Evolutionary conservation across 2,329 filamentous ascomycete genomes (phyloP).

Genomic region (Epichloe festucae): DNA sequence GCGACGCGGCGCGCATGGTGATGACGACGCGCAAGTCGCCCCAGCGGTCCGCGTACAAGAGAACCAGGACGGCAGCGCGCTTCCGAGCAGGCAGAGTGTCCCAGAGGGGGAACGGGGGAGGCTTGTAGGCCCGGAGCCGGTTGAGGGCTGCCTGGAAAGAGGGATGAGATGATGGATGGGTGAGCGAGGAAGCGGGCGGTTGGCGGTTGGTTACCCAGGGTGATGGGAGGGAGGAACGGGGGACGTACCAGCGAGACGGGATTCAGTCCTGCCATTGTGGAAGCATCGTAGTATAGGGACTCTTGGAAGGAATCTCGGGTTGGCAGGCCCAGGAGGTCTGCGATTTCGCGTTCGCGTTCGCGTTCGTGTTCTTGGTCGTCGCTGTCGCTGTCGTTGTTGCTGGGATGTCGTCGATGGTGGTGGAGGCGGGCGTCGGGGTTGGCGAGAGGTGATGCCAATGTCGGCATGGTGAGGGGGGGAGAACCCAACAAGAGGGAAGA

Average conservation of each 20-base stretch:
- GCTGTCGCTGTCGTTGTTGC: constrained; percentile 1
- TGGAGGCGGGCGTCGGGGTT: not conserved
- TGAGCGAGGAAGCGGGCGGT: not conserved
- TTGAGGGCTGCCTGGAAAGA: constrained; percentile 40
- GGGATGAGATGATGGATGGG: too few relatives aligned
- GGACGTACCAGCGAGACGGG: constrained; percentile 37
- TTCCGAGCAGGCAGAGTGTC: constrained; percentile 47
- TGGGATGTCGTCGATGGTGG: not conserved
- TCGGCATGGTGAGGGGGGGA: too few relatives aligned
- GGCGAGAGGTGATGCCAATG: not conserved
- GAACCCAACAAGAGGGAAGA: too few relatives aligned
- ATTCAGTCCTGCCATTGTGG: constrained; percentile 44
- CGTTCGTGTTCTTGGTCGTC: not conserved
- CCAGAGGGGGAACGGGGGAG: constrained; percentile 52
- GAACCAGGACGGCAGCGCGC: constrained; percentile 74
- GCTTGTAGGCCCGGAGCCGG: constrained; percentile 45
- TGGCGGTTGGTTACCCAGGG: too few relatives aligned
- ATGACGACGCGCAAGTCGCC: constrained; percentile 66
- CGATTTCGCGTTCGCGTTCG: too few relatives aligned
- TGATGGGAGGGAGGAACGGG: not conserved
- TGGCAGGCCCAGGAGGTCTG: not conserved
- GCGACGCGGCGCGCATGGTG: constrained; percentile 51
- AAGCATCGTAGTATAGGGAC: constrained; percentile 44
- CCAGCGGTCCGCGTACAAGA: constrained; percentile 72
- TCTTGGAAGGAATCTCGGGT: constrained; percentile 12